phyloP scores from a whole-genome alignment of 768 basidiomycete species.

The Mycena venus region DNA sequence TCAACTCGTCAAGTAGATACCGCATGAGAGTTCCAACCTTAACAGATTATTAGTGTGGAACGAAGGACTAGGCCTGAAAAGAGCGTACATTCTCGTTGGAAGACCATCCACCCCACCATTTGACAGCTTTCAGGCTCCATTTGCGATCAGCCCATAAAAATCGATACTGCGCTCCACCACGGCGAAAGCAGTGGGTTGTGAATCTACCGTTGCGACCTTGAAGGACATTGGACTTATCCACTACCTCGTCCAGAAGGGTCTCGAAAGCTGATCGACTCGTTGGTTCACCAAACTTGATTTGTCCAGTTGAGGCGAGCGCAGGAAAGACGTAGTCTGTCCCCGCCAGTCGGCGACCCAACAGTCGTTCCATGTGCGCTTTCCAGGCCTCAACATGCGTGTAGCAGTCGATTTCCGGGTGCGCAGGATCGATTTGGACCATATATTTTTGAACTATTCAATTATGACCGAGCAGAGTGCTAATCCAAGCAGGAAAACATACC shows the following conservation, averaged over 20 bases:
- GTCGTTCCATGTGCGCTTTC: too few relatives aligned
- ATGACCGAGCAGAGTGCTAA: too few relatives aligned
- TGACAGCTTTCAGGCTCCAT: slow-evolving; percentile 42
- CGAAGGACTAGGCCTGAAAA: neutral
- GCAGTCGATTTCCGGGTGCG: too few relatives aligned
- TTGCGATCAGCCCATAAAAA: too few relatives aligned
- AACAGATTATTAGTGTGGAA: neutral
- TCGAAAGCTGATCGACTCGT: slow-evolving; percentile 39
- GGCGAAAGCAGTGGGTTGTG: slow-evolving; percentile 43
- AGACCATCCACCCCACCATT: slow-evolving; percentile 46
- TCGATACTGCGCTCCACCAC: slow-evolving; percentile 44
- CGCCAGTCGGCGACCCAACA: too few relatives aligned
- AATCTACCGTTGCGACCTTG: slow-evolving; percentile 32
- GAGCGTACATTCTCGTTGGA: slow-evolving; percentile 37
- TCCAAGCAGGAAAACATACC: too few relatives aligned
- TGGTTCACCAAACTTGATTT: too few relatives aligned
- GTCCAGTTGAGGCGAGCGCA: too few relatives aligned
- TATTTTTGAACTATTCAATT: slow-evolving; percentile 33
- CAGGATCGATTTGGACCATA: slow-evolving; percentile 15
- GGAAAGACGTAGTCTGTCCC: too few relatives aligned
- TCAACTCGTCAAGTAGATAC: too few relatives aligned
- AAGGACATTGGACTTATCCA: slow-evolving; percentile 33
- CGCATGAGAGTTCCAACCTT: slow-evolving; percentile 36
- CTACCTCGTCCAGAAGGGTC: slow-evolving; percentile 35
- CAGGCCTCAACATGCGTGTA: too few relatives aligned